Evolutionary conservation across 2,329 filamentous ascomycete genomes (phyloP).

Genomic region (Stagonosporopsis tanaceti): DNA sequence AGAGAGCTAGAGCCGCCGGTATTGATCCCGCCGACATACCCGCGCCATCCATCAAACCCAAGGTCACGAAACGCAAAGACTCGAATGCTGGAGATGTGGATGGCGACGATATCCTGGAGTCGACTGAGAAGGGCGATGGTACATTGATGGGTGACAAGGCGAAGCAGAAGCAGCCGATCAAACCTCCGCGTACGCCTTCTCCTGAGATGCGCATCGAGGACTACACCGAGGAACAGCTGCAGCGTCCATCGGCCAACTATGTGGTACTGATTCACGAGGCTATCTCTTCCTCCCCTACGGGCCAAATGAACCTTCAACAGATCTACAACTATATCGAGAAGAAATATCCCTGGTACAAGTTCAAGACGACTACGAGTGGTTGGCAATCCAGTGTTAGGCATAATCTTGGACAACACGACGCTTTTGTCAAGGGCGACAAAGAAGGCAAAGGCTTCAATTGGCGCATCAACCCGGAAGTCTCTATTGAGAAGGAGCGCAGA

Average conservation of each 20-base stretch:
- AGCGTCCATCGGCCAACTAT: slow-evolving; percentile 71
- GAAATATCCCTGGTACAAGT: slow-evolving; percentile 71
- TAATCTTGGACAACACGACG: slow-evolving; percentile 66
- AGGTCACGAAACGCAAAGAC: slow-evolving; percentile 47
- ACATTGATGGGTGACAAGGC: slow-evolving; percentile 49
- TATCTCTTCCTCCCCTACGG: slow-evolving; percentile 63
- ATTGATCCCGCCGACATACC: slow-evolving; percentile 49
- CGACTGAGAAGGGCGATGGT: slow-evolving; percentile 49
- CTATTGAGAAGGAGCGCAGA: slow-evolving; percentile 65
- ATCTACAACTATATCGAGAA: slow-evolving; percentile 71
- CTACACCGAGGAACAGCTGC: slow-evolving; percentile 76
- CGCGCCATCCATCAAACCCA: slow-evolving; percentile 44
- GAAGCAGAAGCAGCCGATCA: slow-evolving; percentile 57
- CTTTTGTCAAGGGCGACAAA: slow-evolving; percentile 68
- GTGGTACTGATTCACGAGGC: slow-evolving; percentile 70
- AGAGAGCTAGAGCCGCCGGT: slow-evolving; percentile 49
- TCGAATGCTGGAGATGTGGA: slow-evolving; percentile 49
- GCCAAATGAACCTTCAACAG: slow-evolving; percentile 69
- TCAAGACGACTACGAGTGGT: slow-evolving; percentile 65
- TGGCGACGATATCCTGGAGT: slow-evolving; percentile 44
- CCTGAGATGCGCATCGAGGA: slow-evolving; percentile 70
- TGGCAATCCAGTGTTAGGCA: slow-evolving; percentile 74
- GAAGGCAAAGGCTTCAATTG: slow-evolving; percentile 71
- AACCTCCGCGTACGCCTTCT: slow-evolving; percentile 64
- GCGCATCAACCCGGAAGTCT: slow-evolving; percentile 66